Evolutionary conservation across 2,329 filamentous ascomycete species (phyloP), one percentile per base, ranked within the genome.

Genomic region (Bipolaris victoriae): DNA sequence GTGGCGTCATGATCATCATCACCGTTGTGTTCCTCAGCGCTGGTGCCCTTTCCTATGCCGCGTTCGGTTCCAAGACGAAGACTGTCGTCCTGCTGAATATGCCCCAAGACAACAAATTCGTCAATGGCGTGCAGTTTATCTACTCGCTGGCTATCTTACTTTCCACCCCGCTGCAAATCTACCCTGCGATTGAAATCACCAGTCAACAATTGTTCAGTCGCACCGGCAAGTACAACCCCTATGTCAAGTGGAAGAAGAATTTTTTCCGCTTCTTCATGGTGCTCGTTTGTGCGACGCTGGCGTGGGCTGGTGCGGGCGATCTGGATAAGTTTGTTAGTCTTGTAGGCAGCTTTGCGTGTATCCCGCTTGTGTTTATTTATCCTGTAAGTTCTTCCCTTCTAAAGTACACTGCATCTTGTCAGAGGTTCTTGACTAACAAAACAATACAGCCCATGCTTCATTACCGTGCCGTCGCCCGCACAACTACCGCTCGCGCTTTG

Each of bases 231-330:
- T 97, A 97, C 80, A 97, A 98, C 74, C 93, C 92, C 0, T 95
- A 91, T 73, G 96, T 99, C 82, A 99, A 99, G 81, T 99, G 95
- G 95, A 91, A 98, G 83, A 99, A 99, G 87, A 99, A 99, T 68
- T 81, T 90, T 33, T 99, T 97, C 82, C 89, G 95, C 52, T 99
- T 98, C 82, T 88, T 94, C 72, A 87, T 97, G 61, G 95, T 98
- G 49, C 86, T 91, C 70, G 78, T 95, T 22, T 98, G 95, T 71
- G 90, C 93, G 0, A 78, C 88, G 57, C 90, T 99, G 64, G 94
- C 94, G 1, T 99, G 92, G 92, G 88, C 89, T 43, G 95, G 95
- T 60, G 94, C 95, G 3, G 90, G 92, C 65, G 89, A 98, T 77
- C 81, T 99, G 52, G 95, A 99, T 80, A 98, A 98, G 78, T 99